Evolutionary conservation across 2,329 filamentous ascomycete genomes (phyloP).

Genomic region (Anthostomella pinea): DNA sequence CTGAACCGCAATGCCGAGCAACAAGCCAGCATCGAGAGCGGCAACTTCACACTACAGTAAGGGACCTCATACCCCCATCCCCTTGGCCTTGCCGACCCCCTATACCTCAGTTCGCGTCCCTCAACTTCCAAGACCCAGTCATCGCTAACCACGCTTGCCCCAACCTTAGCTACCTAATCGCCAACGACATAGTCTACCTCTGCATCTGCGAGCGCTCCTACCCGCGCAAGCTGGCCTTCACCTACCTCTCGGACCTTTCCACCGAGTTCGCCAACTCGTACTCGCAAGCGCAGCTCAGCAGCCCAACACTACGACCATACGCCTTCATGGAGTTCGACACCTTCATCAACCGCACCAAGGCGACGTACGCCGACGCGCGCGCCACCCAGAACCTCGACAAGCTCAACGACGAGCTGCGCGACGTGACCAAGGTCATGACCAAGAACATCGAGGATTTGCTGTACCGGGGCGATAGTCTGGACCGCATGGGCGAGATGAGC

Average conservation of each 20-base stretch:
- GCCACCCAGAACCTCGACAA: conserved; percentile 91
- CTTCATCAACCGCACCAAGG: conserved; percentile 89
- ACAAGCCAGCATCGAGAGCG: conserved; percentile 88
- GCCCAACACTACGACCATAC: conserved; percentile 78
- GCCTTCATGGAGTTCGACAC: conserved; percentile 98
- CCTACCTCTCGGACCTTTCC: conserved; percentile 90
- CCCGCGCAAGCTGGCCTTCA: conserved; percentile 97
- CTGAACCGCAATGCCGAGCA: conserved; percentile 85
- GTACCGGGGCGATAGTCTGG: conserved; percentile 89
- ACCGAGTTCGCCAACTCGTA: conserved; percentile 90
- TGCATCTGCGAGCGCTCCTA: conserved; percentile 92
- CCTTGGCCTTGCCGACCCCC: conserved; percentile 1
- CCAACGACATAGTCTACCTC: conserved; percentile 81
- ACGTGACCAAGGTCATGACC: conserved; percentile 99
- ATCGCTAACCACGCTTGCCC: background rate
- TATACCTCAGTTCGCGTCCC: background rate
- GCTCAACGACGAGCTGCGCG: conserved; percentile 93
- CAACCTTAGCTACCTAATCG: conserved; percentile 71
- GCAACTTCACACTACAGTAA: conserved; percentile 81
- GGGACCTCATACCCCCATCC: conserved; percentile 24
- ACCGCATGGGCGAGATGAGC: conserved; percentile 96
- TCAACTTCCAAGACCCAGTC: background rate
- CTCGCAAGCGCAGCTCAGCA: conserved; percentile 68
- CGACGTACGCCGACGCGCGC: conserved; percentile 88
- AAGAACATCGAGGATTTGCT: conserved; percentile 99